These are phyloP conservation scores for Cucumis melo DNA, from an alignment of 306 rosid genomes.

Conservation along the genomic window DNA sequence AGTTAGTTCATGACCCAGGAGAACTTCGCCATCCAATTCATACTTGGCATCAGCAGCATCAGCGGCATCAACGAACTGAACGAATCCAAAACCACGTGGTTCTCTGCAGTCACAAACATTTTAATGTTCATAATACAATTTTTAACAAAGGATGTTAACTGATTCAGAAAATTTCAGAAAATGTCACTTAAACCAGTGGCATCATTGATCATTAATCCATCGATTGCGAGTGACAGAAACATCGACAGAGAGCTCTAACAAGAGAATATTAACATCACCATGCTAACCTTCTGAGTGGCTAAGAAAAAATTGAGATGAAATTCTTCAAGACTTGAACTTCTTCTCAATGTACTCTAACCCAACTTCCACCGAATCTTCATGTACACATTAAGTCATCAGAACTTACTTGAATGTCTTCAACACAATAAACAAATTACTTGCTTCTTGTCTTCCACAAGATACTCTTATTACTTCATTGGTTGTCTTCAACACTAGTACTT, in stretches of 20 bases:
- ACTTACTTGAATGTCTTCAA: conserved; percentile 47
- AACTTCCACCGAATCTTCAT: conserved; percentile 48
- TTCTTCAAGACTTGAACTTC: conserved; percentile 71
- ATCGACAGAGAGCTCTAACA: background rate
- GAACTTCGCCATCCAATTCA: conserved; percentile 65
- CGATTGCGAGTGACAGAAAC: background rate
- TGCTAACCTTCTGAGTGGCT: conserved; percentile 72
- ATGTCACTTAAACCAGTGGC: background rate
- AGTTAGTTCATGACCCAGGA: conserved; percentile 61
- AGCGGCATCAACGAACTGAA: conserved; percentile 53
- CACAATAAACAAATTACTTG: conserved; percentile 42
- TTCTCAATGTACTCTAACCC: conserved; percentile 47
- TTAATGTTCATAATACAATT: background rate
- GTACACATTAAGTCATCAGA: conserved; percentile 37
- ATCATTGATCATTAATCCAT: background rate
- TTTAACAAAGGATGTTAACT: background rate
- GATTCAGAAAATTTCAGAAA: background rate
- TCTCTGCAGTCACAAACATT: conserved; percentile 31
- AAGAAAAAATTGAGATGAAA: conserved; percentile 53
- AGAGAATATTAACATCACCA: conserved; percentile 32
- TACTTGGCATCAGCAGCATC: conserved; percentile 81
- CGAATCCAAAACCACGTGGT: conserved; percentile 76
- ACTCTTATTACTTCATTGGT: conserved; percentile 62
- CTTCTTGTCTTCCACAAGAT: conserved; percentile 47
- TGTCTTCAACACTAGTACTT: conserved; percentile 51